Evolutionary conservation across 2,329 filamentous ascomycete genomes (phyloP), one percentile per base, ranked within the genome.

Genomic region (Fusarium sp.): DNA sequence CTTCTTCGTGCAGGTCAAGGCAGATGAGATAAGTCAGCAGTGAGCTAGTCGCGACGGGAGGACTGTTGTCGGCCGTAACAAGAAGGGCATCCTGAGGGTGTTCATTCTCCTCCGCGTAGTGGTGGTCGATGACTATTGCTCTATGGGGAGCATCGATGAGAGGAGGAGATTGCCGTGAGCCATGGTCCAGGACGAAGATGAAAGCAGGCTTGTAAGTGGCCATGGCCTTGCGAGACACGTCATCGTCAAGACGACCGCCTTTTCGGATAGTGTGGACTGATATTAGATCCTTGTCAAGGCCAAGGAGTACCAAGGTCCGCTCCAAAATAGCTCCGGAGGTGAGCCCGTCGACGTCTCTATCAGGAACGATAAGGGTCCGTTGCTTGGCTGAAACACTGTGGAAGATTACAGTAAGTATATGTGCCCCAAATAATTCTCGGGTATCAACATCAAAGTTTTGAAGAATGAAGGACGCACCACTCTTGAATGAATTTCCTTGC

Each of bases 281-380:
- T 65, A 93, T 90, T 2, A 88, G 81, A 8, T 84, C 80, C 9
- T 84, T 73, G 11, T 87, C 80, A 1, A 93, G 84, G 2, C 91
- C 91, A 1, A 93, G 87, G 2, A 89, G 81, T 2, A 87, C 80
- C 5, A 93, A 83, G 0, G 91, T 92, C 64, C 87, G 88, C 65
- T 89, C 84, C 2, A 93, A 79, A 34, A 93, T 93, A 1, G 88
- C 88, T 1, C 92, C 92, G 3, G 91, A 89, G 3, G 88, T 88
- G 4, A 94, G 83, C 0, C 92, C 92, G 79, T 93, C 92, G 4
- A 91, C 91, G 74, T 93, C 91, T 77, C 93, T 93, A 78, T 93
- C 92, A 0, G 92, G 92, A 0, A 93, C 85, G 16, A 94, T 90
- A 20, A 93, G 80, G 1, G 88, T 89, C 39, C 82, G 84, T 66